Evolutionary conservation across 1,284 basidiomycete species (phyloP).

Genomic region (Microbotryomycetes sp.): DNA sequence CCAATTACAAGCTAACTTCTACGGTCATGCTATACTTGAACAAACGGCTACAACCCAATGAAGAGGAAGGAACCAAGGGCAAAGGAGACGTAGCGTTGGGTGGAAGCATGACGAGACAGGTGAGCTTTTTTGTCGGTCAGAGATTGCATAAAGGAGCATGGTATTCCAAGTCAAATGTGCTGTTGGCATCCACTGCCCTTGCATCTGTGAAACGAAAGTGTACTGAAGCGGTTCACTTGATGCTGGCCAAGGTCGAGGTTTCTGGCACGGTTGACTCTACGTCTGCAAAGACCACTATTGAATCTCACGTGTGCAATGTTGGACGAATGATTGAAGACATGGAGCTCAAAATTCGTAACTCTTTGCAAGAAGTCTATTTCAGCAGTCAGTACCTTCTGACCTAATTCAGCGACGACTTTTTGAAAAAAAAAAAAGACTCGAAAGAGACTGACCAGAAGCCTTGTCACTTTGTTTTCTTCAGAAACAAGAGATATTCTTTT

Average conservation of each 20-base stretch:
- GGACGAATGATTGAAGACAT: conserved; percentile 96
- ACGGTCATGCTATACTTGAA: conserved; percentile 96
- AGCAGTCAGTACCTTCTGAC: conserved; percentile 14
- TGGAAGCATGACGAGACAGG: conserved; percentile 96
- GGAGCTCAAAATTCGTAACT: conserved; percentile 97
- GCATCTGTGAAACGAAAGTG: too few relatives aligned
- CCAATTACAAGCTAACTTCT: conserved; percentile 94
- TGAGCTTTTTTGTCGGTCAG: conserved; percentile 38
- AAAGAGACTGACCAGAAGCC: background rate
- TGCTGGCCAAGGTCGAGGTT: conserved; percentile 74
- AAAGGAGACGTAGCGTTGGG: conserved; percentile 72
- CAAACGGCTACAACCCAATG: conserved; percentile 46
- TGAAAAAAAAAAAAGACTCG: background rate
- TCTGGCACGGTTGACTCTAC: conserved; percentile 48
- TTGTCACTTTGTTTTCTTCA: conserved; percentile 42
- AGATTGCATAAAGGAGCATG: background rate
- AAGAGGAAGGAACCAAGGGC: conserved; percentile 43
- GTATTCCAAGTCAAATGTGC: too few relatives aligned
- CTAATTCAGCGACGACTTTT: conserved; percentile 40
- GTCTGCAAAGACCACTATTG: conserved; percentile 50
- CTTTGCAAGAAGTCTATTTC: conserved; percentile 94
- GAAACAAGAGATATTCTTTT: conserved; percentile 83
- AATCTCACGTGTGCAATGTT: conserved; percentile 83
- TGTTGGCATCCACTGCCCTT: too few relatives aligned
- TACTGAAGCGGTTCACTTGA: background rate